A percentile compares a stretch with the other conserved stretches of the same genome.
Evolutionary conservation across 345 rosid species (phyloP).

Genomic region (Pistacia atlantica): DNA sequence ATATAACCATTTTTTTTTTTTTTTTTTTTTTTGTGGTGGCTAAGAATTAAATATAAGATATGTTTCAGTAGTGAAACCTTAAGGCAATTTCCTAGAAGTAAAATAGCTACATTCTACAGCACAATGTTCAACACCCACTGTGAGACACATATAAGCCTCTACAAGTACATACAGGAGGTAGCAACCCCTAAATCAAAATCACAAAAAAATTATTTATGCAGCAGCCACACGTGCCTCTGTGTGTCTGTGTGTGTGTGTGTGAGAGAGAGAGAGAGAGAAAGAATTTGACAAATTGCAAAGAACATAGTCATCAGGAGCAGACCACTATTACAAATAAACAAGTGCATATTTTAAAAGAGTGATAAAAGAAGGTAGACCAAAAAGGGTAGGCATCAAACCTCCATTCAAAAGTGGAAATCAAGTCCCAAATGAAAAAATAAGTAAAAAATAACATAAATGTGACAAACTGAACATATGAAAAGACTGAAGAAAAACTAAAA

Average conservation of each 20-base stretch:
- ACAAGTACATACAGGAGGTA: background rate
- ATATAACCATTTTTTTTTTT: background rate
- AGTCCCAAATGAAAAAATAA: background rate
- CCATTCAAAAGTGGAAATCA: background rate
- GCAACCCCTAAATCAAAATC: background rate
- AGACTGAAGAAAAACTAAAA: background rate
- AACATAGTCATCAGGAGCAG: background rate
- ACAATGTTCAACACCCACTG: background rate
- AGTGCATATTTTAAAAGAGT: background rate
- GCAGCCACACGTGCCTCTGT: too few relatives aligned
- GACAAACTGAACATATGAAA: background rate
- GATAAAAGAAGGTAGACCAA: background rate
- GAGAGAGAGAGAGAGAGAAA: background rate
- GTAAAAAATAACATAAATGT: background rate
- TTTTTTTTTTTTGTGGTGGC: too few relatives aligned
- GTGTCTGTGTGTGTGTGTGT: too few relatives aligned
- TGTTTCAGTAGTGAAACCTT: background rate
- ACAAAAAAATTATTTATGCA: background rate
- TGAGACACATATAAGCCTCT: background rate
- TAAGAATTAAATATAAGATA: too few relatives aligned
- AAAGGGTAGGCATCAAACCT: background rate
- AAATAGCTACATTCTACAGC: background rate
- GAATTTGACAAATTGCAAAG: background rate
- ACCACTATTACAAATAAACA: background rate
- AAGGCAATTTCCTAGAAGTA: background rate